A percentile compares a stretch with the other conserved stretches of the same genome.
Conservation (phyloP, 495 filamentous ascomycete species). For the Talaromyces nanjingensis region DNA sequence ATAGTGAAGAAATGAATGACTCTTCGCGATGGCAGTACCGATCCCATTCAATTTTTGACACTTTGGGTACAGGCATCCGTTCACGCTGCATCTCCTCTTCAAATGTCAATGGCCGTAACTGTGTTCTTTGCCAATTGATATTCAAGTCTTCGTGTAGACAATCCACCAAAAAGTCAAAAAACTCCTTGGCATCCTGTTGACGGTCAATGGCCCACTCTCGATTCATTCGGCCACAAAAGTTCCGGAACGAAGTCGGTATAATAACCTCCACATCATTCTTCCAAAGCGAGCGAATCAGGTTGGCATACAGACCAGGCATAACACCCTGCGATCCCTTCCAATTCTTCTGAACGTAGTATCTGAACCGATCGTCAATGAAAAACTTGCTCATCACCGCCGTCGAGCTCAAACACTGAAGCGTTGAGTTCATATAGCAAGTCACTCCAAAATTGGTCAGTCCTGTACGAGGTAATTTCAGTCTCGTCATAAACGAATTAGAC, state of each 20-base stretch:
- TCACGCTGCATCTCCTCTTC: conserved; percentile 60
- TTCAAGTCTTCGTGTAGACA: conserved; percentile 73
- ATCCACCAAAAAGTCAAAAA: conserved; percentile 65
- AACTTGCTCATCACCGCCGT: conserved; percentile 65
- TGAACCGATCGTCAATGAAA: conserved; percentile 54
- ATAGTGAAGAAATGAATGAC: conserved; percentile 60
- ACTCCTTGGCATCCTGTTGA: conserved; percentile 77
- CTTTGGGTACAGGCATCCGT: conserved; percentile 50
- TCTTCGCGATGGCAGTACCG: conserved; percentile 62
- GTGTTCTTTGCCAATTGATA: conserved; percentile 50
- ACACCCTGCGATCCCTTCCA: conserved; percentile 72
- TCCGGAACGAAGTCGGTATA: conserved; percentile 46
- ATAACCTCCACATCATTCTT: conserved; percentile 59
- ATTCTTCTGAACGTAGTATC: conserved; percentile 51
- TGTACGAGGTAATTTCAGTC: conserved; percentile 53
- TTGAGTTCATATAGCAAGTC: conserved; percentile 88
- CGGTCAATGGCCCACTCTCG: conserved; percentile 53
- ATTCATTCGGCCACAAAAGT: conserved; percentile 50
- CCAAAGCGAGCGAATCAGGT: conserved; percentile 67
- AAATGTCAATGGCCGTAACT: conserved; percentile 50
- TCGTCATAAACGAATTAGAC: conserved; percentile 32
- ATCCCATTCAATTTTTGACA: conserved; percentile 59
- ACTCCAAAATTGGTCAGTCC: conserved; percentile 76
- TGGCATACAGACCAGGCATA: conserved; percentile 67
- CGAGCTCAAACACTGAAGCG: conserved; percentile 73